phyloP scores from a whole-genome alignment of 192 early-diverging fungal species.

The Globomyces pollinis-pini region DNA sequence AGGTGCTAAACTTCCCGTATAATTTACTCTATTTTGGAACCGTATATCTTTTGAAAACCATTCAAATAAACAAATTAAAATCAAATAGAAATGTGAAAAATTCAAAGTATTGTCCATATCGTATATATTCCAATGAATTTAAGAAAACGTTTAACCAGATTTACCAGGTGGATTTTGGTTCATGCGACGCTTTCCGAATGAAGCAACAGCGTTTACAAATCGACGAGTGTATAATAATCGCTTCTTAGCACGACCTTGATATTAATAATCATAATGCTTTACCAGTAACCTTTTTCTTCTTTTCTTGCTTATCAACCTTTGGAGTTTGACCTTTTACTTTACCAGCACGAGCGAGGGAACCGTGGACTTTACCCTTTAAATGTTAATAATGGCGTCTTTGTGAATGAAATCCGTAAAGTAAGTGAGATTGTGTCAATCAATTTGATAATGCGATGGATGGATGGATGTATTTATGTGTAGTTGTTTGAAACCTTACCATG shows the following conservation, averaged over 20 bases:
- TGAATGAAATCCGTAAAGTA: too few relatives aligned
- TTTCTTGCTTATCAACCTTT: constrained; percentile 95
- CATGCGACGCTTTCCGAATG: constrained; percentile 84
- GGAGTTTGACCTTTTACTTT: constrained; percentile 99
- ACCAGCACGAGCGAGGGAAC: constrained; percentile 99
- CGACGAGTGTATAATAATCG: constrained; percentile 92
- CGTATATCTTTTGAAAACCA: too few relatives aligned
- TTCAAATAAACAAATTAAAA: too few relatives aligned
- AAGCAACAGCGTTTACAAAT: constrained; percentile 87
- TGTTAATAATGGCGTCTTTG: too few relatives aligned
- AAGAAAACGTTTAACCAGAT: constrained; percentile 13
- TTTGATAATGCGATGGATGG: too few relatives aligned
- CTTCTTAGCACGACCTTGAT: constrained; percentile 93
- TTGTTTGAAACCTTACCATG: too few relatives aligned
- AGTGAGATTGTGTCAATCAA: too few relatives aligned
- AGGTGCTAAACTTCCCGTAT: constrained; percentile 8
- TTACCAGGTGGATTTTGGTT: constrained; percentile 20
- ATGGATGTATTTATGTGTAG: too few relatives aligned
- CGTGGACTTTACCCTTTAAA: constrained; percentile 99
- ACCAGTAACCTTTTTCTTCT: constrained; percentile 85
- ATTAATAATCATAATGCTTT: neutral
- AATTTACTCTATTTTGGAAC: too few relatives aligned
- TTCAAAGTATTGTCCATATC: too few relatives aligned
- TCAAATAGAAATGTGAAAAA: too few relatives aligned
- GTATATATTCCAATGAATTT: too few relatives aligned